Evolutionary conservation across 345 rosid genomes (phyloP), one percentile per base, ranked within the genome.

Genomic region (Sisymbrium irio): DNA sequence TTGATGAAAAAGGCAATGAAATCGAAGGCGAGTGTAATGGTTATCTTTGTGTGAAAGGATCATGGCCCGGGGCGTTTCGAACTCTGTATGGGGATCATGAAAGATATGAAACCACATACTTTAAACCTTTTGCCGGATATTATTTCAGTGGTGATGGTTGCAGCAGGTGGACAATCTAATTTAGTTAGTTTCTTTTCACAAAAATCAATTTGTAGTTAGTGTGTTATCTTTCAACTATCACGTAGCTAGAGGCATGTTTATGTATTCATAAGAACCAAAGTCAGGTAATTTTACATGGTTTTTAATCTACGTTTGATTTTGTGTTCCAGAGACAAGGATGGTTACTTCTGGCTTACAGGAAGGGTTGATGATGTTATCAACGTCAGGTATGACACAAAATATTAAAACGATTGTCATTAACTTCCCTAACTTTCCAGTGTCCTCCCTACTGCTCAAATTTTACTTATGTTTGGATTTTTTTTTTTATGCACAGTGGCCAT

Each of bases 281-380:
- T 18, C n/a, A 1, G 40, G 20, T 64, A 35, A 42, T 11, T 61
- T 10, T 17, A 19, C 60, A 53, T 62, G 55, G 47, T 2, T 51
- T 3, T 54, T 25, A 57, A 57, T 40, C 3, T 47, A 49, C 6
- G 56, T 51, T 84, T 54, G 28, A 33, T 10, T 77, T 65, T 70
- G 66, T 80, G 49, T 81, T 73, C 62, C 87, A 95, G 99, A 85
- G 99, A 95, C 86, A 90, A 85, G 68, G 96, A 95, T 85, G 97
- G 99, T 62, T 95, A 92, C 81, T 86, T 85, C 81, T 94, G 96
- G 97, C 93, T 94, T 69, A 91, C 97, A 6, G 99, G 97, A 62
- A 85, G 99, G 79, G 99, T 94, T 74, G 99, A 94, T 63, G 99
- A 94, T 85, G 99, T 95, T 69, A 95, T 95, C 80, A 95, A 95